Conservation (phyloP, 2,329 filamentous ascomycete genomes). For the Sclerotinia glacialis region DNA sequence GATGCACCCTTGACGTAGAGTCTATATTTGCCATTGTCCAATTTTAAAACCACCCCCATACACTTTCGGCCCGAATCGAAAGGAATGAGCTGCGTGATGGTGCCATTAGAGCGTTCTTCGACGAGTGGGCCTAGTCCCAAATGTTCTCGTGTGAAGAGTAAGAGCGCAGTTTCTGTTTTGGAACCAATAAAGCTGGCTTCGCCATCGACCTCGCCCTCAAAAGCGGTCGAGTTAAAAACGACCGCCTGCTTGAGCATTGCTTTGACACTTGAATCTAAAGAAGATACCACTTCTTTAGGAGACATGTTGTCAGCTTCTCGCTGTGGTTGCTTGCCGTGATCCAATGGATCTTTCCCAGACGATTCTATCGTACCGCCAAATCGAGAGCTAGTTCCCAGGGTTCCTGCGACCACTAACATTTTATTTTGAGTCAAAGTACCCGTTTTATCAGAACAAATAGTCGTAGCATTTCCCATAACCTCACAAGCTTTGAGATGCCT, state of each 20-base stretch:
- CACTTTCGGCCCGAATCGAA: slow-evolving; percentile 55
- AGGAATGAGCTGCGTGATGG: slow-evolving; percentile 52
- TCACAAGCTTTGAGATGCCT: slow-evolving; percentile 65
- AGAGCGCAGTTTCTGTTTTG: slow-evolving; percentile 73
- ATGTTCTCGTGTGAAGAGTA: slow-evolving; percentile 65
- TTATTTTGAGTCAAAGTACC: slow-evolving; percentile 72
- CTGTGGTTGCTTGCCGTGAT: slow-evolving; percentile 31
- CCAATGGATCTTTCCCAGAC: slow-evolving; percentile 28
- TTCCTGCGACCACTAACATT: slow-evolving; percentile 74
- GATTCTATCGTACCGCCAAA: slow-evolving; percentile 46
- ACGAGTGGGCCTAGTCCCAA: slow-evolving; percentile 61
- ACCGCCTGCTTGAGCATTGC: slow-evolving; percentile 60
- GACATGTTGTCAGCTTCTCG: slow-evolving; percentile 33
- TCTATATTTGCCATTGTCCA: slow-evolving; percentile 44
- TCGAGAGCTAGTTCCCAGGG: slow-evolving; percentile 57
- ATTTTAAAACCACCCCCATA: slow-evolving; percentile 62
- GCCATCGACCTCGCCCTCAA: slow-evolving; percentile 62
- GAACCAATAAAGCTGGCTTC: slow-evolving; percentile 64
- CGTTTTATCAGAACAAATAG: slow-evolving; percentile 79
- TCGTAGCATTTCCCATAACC: slow-evolving; percentile 69
- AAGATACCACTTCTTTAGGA: slow-evolving; percentile 36
- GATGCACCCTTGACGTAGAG: slow-evolving; percentile 54
- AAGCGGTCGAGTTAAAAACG: slow-evolving; percentile 66
- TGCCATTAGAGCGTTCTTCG: slow-evolving; percentile 60
- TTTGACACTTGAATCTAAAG: slow-evolving; percentile 34